Conservation (phyloP, 768 basidiomycete genomes). For the Termitomyces sp. region DNA sequence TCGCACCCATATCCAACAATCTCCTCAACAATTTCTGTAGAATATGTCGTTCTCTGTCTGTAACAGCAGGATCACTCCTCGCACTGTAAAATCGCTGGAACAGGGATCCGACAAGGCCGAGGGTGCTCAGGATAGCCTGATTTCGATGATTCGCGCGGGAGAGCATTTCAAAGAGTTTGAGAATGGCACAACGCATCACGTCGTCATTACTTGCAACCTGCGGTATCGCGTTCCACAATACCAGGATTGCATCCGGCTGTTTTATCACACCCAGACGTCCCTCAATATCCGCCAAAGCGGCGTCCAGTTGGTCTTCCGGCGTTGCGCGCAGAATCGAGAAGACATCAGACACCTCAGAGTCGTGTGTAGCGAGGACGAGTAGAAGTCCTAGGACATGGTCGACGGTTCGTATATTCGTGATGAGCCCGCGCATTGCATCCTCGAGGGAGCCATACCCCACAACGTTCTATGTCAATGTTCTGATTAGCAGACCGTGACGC, state of each 20-base stretch:
- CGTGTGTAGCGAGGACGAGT: conserved; percentile 58
- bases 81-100: conserved; percentile 39
- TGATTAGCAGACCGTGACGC: neutral
- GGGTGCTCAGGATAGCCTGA: conserved; percentile 56
- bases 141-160: conserved; percentile 61
- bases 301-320: conserved; percentile 31
- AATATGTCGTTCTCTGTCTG: conserved; percentile 47
- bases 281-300: conserved; percentile 34
- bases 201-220: conserved; percentile 27
- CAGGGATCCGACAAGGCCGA: conserved; percentile 48
- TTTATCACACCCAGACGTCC: conserved; percentile 44
- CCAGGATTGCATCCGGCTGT: conserved; percentile 54
- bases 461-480: conserved; percentile 28
- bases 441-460: conserved; percentile 65
- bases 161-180: conserved; percentile 60
- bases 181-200: conserved; percentile 44
- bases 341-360: conserved; percentile 51
- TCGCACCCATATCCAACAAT: conserved; percentile 73
- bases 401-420: conserved; percentile 37
- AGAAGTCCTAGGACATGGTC: conserved; percentile 62
- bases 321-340: conserved; percentile 43
- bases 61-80: conserved; percentile 15
- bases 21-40: conserved; percentile 58
- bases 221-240: conserved; percentile 48
- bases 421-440: conserved; percentile 50